Evolutionary conservation across 208 protist genomes (phyloP).

Genomic region (Leishmania guyanensis): DNA sequence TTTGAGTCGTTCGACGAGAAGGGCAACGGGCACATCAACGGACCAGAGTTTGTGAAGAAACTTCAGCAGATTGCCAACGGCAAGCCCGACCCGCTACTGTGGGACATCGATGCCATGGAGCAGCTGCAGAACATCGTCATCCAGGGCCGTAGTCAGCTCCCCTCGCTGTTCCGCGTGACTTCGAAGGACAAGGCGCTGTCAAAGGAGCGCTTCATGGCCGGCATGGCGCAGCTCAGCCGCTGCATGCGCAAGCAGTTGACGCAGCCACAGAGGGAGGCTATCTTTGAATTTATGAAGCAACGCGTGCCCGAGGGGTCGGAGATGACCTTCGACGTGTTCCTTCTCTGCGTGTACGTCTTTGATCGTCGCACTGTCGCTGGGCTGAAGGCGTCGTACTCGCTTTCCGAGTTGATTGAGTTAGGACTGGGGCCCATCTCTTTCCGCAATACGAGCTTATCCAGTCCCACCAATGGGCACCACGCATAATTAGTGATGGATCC

Average conservation of each 20-base stretch:
- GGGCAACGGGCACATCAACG: conserved; percentile 64
- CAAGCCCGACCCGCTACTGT: conserved; percentile 68
- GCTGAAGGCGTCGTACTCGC: conserved; percentile 16
- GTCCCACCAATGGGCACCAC: conserved; percentile 15
- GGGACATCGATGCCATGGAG: conserved; percentile 86
- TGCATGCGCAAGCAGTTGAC: conserved; percentile 84
- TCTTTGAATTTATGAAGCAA: conserved; percentile 70
- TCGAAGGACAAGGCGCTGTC: conserved; percentile 57
- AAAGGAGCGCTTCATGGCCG: conserved; percentile 66
- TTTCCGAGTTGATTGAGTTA: conserved; percentile 47
- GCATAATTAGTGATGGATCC: neutral
- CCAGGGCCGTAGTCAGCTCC: conserved; percentile 75
- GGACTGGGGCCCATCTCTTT: conserved; percentile 48
- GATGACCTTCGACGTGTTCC: conserved; percentile 70
- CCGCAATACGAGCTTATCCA: conserved; percentile 69
- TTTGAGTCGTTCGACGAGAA: conserved; percentile 75
- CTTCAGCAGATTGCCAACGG: conserved; percentile 46
- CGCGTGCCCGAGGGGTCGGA: conserved; percentile 41
- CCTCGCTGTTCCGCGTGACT: conserved; percentile 67
- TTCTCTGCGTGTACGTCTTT: conserved; percentile 74
- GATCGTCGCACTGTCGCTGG: conserved; percentile 41
- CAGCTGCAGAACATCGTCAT: conserved; percentile 88
- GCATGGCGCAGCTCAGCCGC: conserved; percentile 69
- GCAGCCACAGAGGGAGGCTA: conserved; percentile 70
- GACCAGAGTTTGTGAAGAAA: conserved; percentile 70